Conservation (phyloP, 495 filamentous ascomycete genomes). For the Podospora pseudocomata region DNA sequence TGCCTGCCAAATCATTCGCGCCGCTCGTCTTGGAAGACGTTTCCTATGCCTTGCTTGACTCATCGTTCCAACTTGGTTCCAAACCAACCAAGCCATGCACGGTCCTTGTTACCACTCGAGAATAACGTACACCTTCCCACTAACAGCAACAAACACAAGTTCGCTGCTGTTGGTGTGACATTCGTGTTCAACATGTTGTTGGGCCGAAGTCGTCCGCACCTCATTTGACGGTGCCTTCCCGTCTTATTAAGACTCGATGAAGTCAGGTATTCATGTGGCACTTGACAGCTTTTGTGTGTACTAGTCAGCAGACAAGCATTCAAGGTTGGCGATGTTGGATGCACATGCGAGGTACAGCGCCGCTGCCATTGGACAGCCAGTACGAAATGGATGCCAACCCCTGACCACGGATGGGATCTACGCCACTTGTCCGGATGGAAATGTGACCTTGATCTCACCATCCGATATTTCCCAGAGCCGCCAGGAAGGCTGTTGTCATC, state of each 20-base stretch:
- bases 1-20: too few species aligned
- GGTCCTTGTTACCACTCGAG: not conserved
- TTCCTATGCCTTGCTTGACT: too few species aligned
- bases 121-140: not conserved
- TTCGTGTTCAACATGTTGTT: not conserved
- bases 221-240: not conserved
- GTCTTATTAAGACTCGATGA: not conserved
- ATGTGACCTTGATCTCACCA: not conserved
- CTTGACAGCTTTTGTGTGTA: not conserved
- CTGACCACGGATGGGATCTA: conserved; percentile 3
- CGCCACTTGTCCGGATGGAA: not conserved
- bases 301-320: not conserved
- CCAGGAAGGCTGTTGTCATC: not conserved
- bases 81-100: too few species aligned
- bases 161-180: not conserved
- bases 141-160: not conserved
- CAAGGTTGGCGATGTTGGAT: not conserved
- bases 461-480: not conserved
- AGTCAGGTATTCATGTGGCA: not conserved
- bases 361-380: not conserved
- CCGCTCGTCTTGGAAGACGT: too few species aligned
- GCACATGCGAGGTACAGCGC: not conserved
- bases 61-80: too few species aligned
- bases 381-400: not conserved
- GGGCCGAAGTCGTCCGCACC: not conserved